Conservation (phyloP, 495 filamentous ascomycete species). For the Talaromyces nanjingensis region DNA sequence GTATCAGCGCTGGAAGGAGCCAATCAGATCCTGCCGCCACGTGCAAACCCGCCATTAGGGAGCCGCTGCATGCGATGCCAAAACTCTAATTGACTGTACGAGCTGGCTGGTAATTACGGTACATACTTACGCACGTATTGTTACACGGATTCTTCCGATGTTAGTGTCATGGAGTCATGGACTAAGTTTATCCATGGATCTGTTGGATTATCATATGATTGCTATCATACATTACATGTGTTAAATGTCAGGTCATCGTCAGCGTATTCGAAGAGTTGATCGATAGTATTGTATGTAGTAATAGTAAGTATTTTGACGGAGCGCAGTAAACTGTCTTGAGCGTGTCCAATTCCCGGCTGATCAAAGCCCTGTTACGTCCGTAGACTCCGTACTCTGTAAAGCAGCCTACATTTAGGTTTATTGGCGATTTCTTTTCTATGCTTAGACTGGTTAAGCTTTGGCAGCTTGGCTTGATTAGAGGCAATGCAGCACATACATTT, state of each 20-base stretch:
- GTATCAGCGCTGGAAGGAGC: background rate
- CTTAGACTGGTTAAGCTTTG: background rate
- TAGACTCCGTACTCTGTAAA: background rate
- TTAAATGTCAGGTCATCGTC: too few species aligned
- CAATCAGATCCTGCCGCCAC: background rate
- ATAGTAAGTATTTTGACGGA: background rate
- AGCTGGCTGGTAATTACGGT: background rate
- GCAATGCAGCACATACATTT: background rate
- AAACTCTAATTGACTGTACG: background rate
- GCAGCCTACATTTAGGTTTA: background rate
- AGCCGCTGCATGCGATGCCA: background rate
- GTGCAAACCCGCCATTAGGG: background rate
- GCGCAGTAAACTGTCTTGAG: background rate
- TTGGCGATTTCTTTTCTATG: background rate
- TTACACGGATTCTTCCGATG: background rate
- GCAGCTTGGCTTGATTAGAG: background rate
- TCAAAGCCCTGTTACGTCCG: background rate
- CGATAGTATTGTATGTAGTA: too few species aligned
- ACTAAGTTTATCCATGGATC: too few species aligned
- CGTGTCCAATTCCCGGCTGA: background rate
- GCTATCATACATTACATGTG: too few species aligned
- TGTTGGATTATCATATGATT: background rate
- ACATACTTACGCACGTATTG: background rate
- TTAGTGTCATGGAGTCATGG: background rate
- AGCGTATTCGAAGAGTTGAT: too few species aligned